Evolutionary conservation across 2,329 filamentous ascomycete species (phyloP), one percentile per base, ranked within the genome.

Genomic region (Acrocalymma vagum): DNA sequence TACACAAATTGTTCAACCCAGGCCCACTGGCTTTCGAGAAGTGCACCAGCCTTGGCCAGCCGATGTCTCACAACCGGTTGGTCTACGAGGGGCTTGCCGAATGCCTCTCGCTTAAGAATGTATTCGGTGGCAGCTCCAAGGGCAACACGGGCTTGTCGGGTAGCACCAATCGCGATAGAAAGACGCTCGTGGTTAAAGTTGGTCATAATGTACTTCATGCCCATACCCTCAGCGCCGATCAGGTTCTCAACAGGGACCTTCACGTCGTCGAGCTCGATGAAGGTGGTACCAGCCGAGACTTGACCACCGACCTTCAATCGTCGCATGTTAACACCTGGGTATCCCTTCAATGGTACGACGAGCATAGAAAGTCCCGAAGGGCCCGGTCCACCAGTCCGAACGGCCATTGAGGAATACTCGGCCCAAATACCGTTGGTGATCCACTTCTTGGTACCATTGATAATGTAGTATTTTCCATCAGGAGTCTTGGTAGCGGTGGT

Each of bases 361-460:
- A 91, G 63, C 59, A 90, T 74, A 0, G 82, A 86, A 3, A 90
- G 73, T 0, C 87, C 87, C 0, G 65, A 58, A 0, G 83, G 73
- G 0, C 85, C 85, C 0, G 82, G 78, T 0, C 82, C 84, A 11
- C 86, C 86, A 0, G 87, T 90, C 22, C 87, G 79, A 1, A 90
- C 87, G 0, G 87, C 87, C 84, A 89, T 88, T 21, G 78, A 80
- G 6, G 79, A 76, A 54, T 83, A 84, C 43, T 90, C 81, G 5
- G 81, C 76, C 85, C 84, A 88, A 44, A 88, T 82, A 5, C 83
- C 87, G 24, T 62, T 67, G 15, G 61, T 63, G 29, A 68, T 63
- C 87, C 87, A 91, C 71, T 91, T 90, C 78, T 90, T 90, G 0
- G 79, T 77, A n/a, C 87, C 87, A 42, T 88, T 90, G 31, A 90